A percentile compares a stretch with the other conserved stretches of the same genome.
Conservation (phyloP, 2,329 filamentous ascomycete species). For the Taxawa tesnikishii region DNA sequence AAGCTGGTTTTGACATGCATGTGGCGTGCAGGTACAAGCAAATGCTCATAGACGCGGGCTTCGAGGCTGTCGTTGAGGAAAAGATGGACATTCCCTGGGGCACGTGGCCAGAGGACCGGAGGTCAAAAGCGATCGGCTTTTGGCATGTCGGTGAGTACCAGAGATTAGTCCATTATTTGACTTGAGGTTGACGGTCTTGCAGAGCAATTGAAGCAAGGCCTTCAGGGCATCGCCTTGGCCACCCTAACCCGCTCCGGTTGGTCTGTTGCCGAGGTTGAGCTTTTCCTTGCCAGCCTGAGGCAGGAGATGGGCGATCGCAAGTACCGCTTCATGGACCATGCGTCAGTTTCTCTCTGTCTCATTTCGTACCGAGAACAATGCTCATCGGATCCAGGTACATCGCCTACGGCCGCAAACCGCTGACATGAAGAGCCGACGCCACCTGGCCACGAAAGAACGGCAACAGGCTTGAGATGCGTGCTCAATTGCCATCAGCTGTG, state of each 20-base stretch:
- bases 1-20: slow-evolving; percentile 5
- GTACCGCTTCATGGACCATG: slow-evolving; percentile 5
- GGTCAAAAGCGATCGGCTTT: slow-evolving; percentile 4
- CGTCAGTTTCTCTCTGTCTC: neutral
- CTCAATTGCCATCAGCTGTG: too few species aligned
- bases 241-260: slow-evolving; percentile 5
- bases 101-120: slow-evolving; percentile 3
- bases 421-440: neutral
- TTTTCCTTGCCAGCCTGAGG: slow-evolving; percentile 5
- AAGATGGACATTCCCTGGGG: slow-evolving; percentile 7
- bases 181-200: neutral
- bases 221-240: slow-evolving; percentile 6
- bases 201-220: slow-evolving; percentile 7
- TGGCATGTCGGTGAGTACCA: slow-evolving; percentile 6
- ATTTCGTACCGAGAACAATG: neutral
- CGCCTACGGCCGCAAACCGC: slow-evolving; percentile 2
- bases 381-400: neutral
- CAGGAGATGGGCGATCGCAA: slow-evolving; percentile 3
- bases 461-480: too few species aligned
- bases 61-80: slow-evolving; percentile 5
- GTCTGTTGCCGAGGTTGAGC: slow-evolving; percentile 4
- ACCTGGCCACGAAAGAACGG: too few species aligned
- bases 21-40: slow-evolving; percentile 3
- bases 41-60: slow-evolving; percentile 5
- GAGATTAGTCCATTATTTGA: neutral